Evolutionary conservation across 371 early-diverging fungal genomes (phyloP), one percentile per base, ranked within the genome.

Genomic region (Mortierella sp.): DNA sequence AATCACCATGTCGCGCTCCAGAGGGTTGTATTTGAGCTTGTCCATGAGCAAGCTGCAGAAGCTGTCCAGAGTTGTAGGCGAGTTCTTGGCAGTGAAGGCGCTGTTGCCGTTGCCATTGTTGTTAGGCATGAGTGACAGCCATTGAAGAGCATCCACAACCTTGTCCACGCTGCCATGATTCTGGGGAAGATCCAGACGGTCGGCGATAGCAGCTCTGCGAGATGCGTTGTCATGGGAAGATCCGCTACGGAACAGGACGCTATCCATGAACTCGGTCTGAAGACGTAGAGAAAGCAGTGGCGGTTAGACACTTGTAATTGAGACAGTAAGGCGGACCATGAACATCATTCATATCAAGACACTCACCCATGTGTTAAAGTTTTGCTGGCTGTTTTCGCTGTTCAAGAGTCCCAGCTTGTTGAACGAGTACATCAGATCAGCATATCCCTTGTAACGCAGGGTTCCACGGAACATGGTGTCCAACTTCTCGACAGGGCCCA

Each of bases 381-480:
- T 28, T 58, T 62, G 50, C 29, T 54, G 54, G 65, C 78, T 49
- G 71, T 81, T 19, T 47, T 78, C 41, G 31, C 71, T 63, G 64
- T 76, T 60, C 58, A 84, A 79, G 46, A 88, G 83, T 6, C 88
- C 90, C 34, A 90, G 74, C 55, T 80, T 81, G 50, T 81, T 81
- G 73, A 88, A 85, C n/a, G 85, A 83, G 63, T 86, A 82, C 73
- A 88, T 80, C 47, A 88, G 56, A 61, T 88, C 86, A n/a, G 88
- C 84, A 52, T 85, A 88, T 2, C 90, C 90, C 65, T 93, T 86
- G 68, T 92, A 95, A 43, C 95, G 82, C 16, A 95, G 79, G 1
- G 95, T 94, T 28, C 95, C 95, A 34, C 95, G 83, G 76, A 96
- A 92, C 92, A 94, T 91, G 50, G 91, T 90, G 25, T 94, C 88